These are phyloP conservation scores for Eucalyptus marginata DNA, from an alignment of 345 rosid species.

Conservation along the genomic window DNA sequence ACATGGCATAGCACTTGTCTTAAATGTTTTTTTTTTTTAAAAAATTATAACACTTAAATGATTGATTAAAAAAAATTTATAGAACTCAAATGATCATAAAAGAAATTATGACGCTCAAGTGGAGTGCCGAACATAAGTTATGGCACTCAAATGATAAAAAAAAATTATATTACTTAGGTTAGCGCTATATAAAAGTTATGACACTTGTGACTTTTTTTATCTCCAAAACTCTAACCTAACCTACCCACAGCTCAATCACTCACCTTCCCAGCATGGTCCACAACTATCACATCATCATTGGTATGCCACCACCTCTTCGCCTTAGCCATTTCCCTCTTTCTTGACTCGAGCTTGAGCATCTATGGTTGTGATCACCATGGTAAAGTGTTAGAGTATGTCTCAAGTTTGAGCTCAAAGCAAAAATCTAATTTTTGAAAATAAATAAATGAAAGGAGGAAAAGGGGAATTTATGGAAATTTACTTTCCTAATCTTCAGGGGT, in stretches of 20 bases:
- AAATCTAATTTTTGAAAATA: rapidly evolving
- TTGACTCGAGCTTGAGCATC: background rate
- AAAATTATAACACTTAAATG: background rate
- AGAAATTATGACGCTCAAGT: background rate
- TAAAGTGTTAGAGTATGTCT: too few species aligned
- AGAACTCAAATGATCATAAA: too few species aligned
- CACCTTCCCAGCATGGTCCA: background rate
- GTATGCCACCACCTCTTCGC: background rate
- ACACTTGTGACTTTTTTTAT: too few species aligned
- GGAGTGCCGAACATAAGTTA: rapidly evolving
- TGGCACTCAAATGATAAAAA: background rate
- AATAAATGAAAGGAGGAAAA: too few species aligned
- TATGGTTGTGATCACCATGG: rapidly evolving
- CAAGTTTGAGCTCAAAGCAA: rapidly evolving
- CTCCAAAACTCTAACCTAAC: background rate
- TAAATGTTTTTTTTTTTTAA: too few species aligned
- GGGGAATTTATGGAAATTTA: too few species aligned
- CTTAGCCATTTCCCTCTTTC: background rate
- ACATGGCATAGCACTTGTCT: too few species aligned
- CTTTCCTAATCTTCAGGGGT: too few species aligned
- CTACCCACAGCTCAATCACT: background rate
- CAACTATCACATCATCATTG: rapidly evolving
- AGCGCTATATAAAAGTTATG: rapidly evolving
- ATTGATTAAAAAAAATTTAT: too few species aligned
- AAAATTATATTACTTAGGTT: rapidly evolving